Evolutionary conservation across 1,139 yeast genomes (phyloP).

Genomic region (Geotrichum cucujoidarum): DNA sequence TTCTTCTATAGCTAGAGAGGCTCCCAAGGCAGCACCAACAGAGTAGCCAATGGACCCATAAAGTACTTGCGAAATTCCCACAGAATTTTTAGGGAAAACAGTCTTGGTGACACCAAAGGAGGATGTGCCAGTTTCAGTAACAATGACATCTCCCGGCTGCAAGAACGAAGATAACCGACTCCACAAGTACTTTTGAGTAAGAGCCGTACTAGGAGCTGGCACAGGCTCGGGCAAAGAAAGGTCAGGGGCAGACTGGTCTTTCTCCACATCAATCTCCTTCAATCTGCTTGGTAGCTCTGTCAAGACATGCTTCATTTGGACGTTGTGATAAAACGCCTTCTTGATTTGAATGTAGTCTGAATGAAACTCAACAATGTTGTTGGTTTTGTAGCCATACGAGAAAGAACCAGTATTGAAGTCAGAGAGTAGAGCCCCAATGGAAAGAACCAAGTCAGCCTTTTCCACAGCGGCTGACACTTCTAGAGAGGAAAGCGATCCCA

Average conservation of each 20-base stretch:
- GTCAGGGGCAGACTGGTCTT: conserved; percentile 25
- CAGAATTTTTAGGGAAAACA: conserved; percentile 64
- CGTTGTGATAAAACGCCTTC: conserved; percentile 70
- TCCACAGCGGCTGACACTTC: conserved; percentile 74
- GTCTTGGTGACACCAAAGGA: conserved; percentile 82
- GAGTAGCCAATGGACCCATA: conserved; percentile 92
- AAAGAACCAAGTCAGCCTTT: conserved; percentile 66
- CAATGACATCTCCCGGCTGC: conserved; percentile 70
- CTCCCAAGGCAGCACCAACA: conserved; percentile 81
- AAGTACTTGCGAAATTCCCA: conserved; percentile 80
- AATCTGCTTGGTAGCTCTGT: conserved; percentile 40
- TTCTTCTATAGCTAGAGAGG: conserved; percentile 78
- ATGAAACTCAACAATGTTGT: conserved; percentile 80
- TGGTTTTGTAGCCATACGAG: conserved; percentile 74
- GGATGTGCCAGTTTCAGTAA: conserved; percentile 87
- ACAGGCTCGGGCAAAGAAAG: conserved; percentile 20
- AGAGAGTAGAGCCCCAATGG: conserved; percentile 80
- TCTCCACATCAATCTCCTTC: conserved; percentile 18
- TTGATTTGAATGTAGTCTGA: conserved; percentile 79
- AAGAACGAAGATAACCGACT: conserved; percentile 68
- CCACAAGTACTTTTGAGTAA: conserved; percentile 82
- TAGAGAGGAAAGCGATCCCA: conserved; percentile 73
- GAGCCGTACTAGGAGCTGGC: conserved; percentile 34
- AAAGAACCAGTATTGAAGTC: conserved; percentile 90
- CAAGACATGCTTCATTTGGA: conserved; percentile 69